Evolutionary conservation across 2,329 filamentous ascomycete species (phyloP), one percentile per base, ranked within the genome.

Genomic region (Diaporthe nobilis): DNA sequence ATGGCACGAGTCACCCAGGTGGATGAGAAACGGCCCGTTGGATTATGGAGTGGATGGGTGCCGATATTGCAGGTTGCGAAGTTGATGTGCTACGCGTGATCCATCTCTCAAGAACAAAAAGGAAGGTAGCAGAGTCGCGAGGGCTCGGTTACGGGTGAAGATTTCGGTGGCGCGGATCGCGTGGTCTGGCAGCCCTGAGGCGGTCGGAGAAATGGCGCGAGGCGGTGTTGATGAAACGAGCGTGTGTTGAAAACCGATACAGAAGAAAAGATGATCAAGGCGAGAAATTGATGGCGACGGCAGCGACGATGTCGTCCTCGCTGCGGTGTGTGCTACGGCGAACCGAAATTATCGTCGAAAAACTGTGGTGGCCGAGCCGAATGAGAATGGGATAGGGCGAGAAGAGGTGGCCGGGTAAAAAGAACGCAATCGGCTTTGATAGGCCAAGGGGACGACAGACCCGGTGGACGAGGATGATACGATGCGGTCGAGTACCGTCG

Each of bases 1-100:
- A 91, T 91, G 81, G 81, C 84, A 79, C 61, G 72, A 75, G 67
- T 72, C 76, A 77, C 74, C 75, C 72, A 65, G 58, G 55, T 67
- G 53, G 49, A 44, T 49, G 31, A 72, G 67, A 71, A 42, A 12
- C 37, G 42, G 51, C 61, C 31, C 13, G 61, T 42, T 44, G 47
- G 34, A 34, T 31, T 39, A 28, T 34, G 34, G 42, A 37, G 63
- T 47, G 39, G 57, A n/a, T 31, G 25, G 42, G 31, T 39, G 44
- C 37, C 34, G 34, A 22, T 39, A 39, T 39, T 42, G 34, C 20
- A 60, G 65, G 31, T 22, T 13, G 28, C 22, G 60, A 34, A 49
- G 7, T 44, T 57, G 47, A 31, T 15, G 17, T 47, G 47, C 76
- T 75, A 77, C 68, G 71, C 70, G 76, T 28, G 42, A 61, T 77